Evolutionary conservation across 2,329 filamentous ascomycete genomes (phyloP).

Genomic region (Penicillium sp.): DNA sequence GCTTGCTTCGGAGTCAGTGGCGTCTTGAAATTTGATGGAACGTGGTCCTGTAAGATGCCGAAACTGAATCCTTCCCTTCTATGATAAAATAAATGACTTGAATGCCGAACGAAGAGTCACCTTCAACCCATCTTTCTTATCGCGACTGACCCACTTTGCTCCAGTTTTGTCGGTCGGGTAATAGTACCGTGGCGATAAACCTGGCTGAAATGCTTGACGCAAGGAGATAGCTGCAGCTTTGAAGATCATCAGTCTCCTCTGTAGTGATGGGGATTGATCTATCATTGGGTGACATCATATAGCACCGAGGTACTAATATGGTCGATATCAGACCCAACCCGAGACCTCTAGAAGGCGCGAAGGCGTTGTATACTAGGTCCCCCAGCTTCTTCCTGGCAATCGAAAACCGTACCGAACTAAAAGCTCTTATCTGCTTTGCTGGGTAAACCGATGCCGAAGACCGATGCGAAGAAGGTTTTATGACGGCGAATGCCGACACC

Average conservation of each 20-base stretch:
- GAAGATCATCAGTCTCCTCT: not conserved
- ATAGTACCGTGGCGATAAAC: not conserved
- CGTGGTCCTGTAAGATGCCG: not conserved
- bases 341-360: not conserved
- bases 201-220: not conserved
- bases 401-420: too few species aligned
- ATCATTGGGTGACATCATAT: not conserved
- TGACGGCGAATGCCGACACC: too few species aligned
- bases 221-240: not conserved
- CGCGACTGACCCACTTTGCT: not conserved
- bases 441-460: too few species aligned
- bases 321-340: not conserved
- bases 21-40: not conserved
- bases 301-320: not conserved
- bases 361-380: not conserved
- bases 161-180: conserved; percentile 1
- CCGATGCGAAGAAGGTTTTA: too few species aligned
- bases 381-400: too few species aligned
- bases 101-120: not conserved
- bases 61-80: not conserved
- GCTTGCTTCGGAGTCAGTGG: not conserved
- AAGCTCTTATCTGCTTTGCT: too few species aligned
- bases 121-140: not conserved
- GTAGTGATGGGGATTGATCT: not conserved
- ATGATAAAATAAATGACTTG: too few species aligned